Base-by-base conservation (phyloP, 2,329 filamentous ascomycete genomes). In the Botryotinia narcissicola region DNA sequence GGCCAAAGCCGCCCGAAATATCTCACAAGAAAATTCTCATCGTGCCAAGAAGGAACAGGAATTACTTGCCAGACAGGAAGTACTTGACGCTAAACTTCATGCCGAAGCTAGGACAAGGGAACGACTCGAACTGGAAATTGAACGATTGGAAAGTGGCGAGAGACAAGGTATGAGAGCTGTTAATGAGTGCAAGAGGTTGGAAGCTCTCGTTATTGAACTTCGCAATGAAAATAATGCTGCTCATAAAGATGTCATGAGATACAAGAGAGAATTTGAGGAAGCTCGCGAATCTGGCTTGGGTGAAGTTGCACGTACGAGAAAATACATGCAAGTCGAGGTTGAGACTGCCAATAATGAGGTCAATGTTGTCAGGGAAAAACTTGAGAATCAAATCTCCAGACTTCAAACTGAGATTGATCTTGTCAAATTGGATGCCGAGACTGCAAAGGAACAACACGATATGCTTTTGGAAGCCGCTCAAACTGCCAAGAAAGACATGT, bases 311-410 rank as follows among this genome's bases (percentile, higher is more conserved):
- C 91, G 93, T 64, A 93, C 91, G 22, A 92, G 92, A 74, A 89
- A 91, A 75, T 87, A 93, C 7, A 87, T 97, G 85, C 92, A 97
- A 81, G 87, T 88, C 20, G 93, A 98, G 80, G 85, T 98, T 48
- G 94, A 97, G 74, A 86, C 90, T 57, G 93, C 95, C 70, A 96
- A 95, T 80, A 91, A 93, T 81, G 92, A 97, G 79, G 92, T 95
- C 82, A 95, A 97, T 79, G 88, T 92, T 72, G 90, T 95, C 42
- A 92, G 94, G 70, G 90, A 92, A 64, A 92, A 95, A 79, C 88
- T 97, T 18, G 94, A 97, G 81, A 90, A 91, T 74, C 93, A 97
- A 81, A 88, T 96, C 74, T 83, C 87, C 40, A 91, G 90, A 78
- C 84, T 94, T 42, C 90, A 93, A 71, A 84, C 87, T 32, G 93